Percentiles rank a stretch among this genome's conserved stretches.
These are phyloP conservation scores for Alternaria sp. DNA, from an alignment of 2,329 filamentous ascomycete genomes.

Conservation along the genomic window DNA sequence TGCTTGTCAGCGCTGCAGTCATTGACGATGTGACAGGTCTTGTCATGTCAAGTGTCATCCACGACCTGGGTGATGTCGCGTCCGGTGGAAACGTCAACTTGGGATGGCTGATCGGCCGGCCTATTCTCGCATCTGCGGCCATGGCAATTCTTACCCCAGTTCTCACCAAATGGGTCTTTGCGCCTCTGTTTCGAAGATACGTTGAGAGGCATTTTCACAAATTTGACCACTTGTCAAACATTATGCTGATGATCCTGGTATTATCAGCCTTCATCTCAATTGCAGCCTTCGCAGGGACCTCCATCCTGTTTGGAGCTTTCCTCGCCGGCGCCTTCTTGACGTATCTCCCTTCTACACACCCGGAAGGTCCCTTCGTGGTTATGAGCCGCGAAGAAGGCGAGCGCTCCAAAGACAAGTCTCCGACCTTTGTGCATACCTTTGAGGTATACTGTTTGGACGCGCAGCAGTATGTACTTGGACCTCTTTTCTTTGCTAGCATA, in stretches of 20 bases:
- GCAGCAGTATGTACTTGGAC: constrained; percentile 49
- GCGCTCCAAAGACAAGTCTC: constrained; percentile 30
- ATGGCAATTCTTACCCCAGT: constrained; percentile 30
- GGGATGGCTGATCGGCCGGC: constrained; percentile 36
- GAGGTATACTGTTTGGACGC: constrained; percentile 54
- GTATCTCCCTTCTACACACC: constrained; percentile 33
- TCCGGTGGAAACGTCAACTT: constrained; percentile 15
- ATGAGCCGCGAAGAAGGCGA: constrained; percentile 35
- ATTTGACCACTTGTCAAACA: constrained; percentile 32
- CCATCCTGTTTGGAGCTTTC: constrained; percentile 39
- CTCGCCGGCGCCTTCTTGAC: constrained; percentile 39
- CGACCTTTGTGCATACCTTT: constrained; percentile 40
- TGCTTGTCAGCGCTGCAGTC: constrained; percentile 56
- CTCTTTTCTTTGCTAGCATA: constrained; percentile 40
- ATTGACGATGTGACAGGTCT: constrained; percentile 57
- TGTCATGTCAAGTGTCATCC: constrained; percentile 49
- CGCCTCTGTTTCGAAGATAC: constrained; percentile 30
- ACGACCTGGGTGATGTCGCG: constrained; percentile 27
- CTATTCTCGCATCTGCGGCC: constrained; percentile 34
- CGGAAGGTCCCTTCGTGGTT: constrained; percentile 30
- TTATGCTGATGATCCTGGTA: constrained; percentile 37
- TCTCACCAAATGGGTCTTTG: constrained; percentile 47
- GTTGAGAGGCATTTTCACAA: constrained; percentile 26
- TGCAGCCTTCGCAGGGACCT: constrained; percentile 39
- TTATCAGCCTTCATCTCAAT: constrained; percentile 37